These are phyloP conservation scores for Ceratobasidium sp. DNA, from an alignment of 1,284 basidiomycete species.

Conservation along the genomic window DNA sequence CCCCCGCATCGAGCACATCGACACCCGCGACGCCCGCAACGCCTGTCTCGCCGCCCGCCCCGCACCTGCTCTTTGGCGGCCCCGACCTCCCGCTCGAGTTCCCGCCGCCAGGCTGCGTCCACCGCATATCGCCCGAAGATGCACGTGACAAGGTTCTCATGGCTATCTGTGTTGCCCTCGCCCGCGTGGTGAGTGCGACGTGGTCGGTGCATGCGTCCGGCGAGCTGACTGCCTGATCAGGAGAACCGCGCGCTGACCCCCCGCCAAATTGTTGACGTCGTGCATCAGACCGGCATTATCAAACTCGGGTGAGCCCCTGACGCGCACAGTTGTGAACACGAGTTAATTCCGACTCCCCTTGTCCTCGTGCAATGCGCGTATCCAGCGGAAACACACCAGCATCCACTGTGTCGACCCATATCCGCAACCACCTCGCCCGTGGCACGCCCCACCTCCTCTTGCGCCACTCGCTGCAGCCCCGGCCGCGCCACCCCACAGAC, in stretches of 20 bases:
- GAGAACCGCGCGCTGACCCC: conserved; percentile 36
- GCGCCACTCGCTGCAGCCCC: conserved; percentile 31
- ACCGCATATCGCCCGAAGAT: conserved; percentile 6
- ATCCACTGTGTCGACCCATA: conserved; percentile 31
- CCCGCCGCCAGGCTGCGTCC: conserved; percentile 2
- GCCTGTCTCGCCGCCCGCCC: not conserved
- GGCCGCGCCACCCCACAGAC: conserved; percentile 29
- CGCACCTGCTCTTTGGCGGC: not conserved
- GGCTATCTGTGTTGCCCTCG: conserved; percentile 28
- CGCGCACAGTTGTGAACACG: conserved; percentile 6
- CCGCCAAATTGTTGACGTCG: conserved; percentile 35
- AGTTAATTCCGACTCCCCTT: conserved; percentile 12
- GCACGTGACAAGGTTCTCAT: conserved; percentile 31
- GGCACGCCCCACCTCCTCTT: conserved; percentile 13
- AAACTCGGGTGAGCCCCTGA: conserved; percentile 35
- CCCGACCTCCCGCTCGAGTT: conserved; percentile 10
- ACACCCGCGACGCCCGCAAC: conserved; percentile 3
- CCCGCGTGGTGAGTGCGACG: conserved; percentile 22
- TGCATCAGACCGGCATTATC: conserved; percentile 27
- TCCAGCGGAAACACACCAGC: conserved; percentile 31
- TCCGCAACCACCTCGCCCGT: conserved; percentile 19
- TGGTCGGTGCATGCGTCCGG: not conserved
- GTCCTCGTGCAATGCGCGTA: not conserved
- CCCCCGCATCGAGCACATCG: too few species aligned
- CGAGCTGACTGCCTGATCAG: not conserved